A percentile compares a stretch with the other conserved stretches of the same genome.
phyloP scores from a whole-genome alignment of 345 rosid genomes.

The Eucalyptus polyanthemos region DNA sequence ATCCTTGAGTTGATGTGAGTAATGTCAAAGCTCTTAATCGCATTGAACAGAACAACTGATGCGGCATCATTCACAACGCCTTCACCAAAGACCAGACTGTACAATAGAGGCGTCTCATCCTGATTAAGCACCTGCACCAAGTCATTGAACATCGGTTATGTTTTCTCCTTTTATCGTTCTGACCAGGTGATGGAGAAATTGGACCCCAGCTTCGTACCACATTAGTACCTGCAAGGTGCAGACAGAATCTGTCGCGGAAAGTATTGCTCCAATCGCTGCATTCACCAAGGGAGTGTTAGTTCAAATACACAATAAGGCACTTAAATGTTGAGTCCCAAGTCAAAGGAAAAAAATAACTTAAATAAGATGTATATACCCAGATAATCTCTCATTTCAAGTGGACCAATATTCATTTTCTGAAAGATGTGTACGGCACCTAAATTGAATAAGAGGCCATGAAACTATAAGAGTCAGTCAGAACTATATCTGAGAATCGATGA shows the following conservation, averaged over 20 bases:
- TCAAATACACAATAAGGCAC: neutral
- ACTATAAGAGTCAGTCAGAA: neutral
- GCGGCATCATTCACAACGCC: slow-evolving; percentile 44
- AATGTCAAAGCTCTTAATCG: slow-evolving; percentile 29
- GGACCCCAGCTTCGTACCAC: neutral
- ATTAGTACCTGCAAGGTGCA: slow-evolving; percentile 32
- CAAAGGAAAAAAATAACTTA: neutral
- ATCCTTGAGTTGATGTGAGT: slow-evolving; percentile 16
- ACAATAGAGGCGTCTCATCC: slow-evolving; percentile 33
- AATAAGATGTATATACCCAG: slow-evolving; percentile 9
- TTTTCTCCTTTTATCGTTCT: neutral
- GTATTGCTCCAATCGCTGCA: slow-evolving; percentile 45
- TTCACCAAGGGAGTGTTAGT: neutral
- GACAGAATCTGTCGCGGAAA: slow-evolving; percentile 45
- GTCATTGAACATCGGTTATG: neutral
- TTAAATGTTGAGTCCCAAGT: neutral
- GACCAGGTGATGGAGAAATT: neutral
- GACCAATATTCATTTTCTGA: slow-evolving; percentile 21
- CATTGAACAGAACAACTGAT: slow-evolving; percentile 42
- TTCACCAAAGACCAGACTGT: slow-evolving; percentile 42
- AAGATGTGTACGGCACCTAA: slow-evolving; percentile 30
- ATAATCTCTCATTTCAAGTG: slow-evolving; percentile 26
- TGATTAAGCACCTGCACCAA: slow-evolving; percentile 27
- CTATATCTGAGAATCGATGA: neutral
- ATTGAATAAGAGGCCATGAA: neutral